Evolutionary conservation across 179 eudicot genomes (phyloP).

Genomic region (Sideroxylon spinosum): DNA sequence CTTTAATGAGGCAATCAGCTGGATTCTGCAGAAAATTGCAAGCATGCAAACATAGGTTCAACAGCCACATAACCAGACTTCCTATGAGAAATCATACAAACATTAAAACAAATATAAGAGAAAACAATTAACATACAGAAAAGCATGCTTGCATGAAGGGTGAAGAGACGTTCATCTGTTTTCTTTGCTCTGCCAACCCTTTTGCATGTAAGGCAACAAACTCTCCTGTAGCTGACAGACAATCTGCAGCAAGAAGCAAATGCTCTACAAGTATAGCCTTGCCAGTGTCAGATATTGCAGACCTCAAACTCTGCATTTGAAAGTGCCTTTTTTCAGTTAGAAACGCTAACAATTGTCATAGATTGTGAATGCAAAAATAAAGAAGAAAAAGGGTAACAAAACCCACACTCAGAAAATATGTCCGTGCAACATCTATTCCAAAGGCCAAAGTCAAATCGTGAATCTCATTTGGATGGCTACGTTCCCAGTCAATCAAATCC

Average conservation of each 20-base stretch:
- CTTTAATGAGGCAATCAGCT: constrained; percentile 63
- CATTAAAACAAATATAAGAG: not conserved
- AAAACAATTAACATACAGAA: constrained; percentile 47
- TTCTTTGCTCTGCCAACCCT: constrained; percentile 67
- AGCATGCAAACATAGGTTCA: not conserved
- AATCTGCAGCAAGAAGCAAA: constrained; percentile 64
- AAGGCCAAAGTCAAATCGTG: constrained; percentile 46
- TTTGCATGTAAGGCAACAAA: constrained; percentile 69
- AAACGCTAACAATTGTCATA: not conserved
- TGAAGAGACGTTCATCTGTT: constrained; percentile 52
- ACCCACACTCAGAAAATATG: constrained; percentile 57
- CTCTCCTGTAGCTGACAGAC: constrained; percentile 72
- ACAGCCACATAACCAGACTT: not conserved
- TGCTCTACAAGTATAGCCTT: constrained; percentile 75
- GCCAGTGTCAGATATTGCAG: constrained; percentile 63
- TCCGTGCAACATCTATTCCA: constrained; percentile 73
- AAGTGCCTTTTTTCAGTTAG: constrained; percentile 13
- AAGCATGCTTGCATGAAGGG: constrained; percentile 85
- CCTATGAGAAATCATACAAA: not conserved
- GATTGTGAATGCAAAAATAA: not conserved
- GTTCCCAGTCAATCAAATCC: constrained; percentile 80
- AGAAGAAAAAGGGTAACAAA: constrained; percentile 5
- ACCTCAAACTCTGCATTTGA: constrained; percentile 58
- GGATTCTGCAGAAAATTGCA: constrained; percentile 54
- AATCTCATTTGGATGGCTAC: constrained; percentile 83